Evolutionary conservation across 228 moss, liverwort and hornwort species (phyloP).

Genomic region (Sphagnum magellanicum): DNA sequence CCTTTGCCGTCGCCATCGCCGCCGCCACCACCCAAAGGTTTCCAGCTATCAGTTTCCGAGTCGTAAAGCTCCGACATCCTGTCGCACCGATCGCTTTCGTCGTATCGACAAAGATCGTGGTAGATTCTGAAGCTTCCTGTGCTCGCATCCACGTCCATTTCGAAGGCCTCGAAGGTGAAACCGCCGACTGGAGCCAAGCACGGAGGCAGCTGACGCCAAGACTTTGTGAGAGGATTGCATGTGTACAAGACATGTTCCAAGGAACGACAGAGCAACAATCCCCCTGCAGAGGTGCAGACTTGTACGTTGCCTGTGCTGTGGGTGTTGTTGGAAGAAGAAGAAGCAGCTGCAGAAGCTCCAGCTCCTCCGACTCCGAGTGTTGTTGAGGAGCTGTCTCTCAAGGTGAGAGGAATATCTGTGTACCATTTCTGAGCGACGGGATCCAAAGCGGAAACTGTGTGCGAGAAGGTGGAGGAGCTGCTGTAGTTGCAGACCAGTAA

Average conservation of each 20-base stretch:
- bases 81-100: not conserved
- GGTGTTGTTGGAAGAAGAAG: not conserved
- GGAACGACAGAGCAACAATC: slow-evolving; percentile 1
- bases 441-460: slow-evolving; percentile 2
- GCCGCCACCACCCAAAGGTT: not conserved
- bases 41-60: slow-evolving; percentile 2
- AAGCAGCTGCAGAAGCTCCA: not conserved
- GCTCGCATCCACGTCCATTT: slow-evolving; percentile 1
- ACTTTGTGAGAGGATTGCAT: slow-evolving; percentile 2
- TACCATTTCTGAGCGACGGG: slow-evolving; percentile 4
- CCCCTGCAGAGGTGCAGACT: slow-evolving; percentile 3
- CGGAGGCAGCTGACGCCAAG: slow-evolving; percentile 2
- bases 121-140: slow-evolving; percentile 1
- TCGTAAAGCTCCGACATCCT: slow-evolving; percentile 5
- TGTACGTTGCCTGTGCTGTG: not conserved
- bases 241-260: slow-evolving; percentile 5
- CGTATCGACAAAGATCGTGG: slow-evolving; percentile 3
- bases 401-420: slow-evolving; percentile 1
- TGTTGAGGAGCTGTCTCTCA: not conserved
- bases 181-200: slow-evolving; percentile 3
- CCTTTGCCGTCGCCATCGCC: not conserved
- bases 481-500: slow-evolving; percentile 3
- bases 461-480: not conserved
- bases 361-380: not conserved
- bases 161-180: slow-evolving; percentile 3